phyloP scores from a whole-genome alignment of 345 rosid species.

The rapeseed (Brassica napus) region Da-Ae NC_063450.1:44145501-44146000 shows the following conservation, averaged over 20 bases:
- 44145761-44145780: conserved; percentile 57
- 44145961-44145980: conserved; percentile 66
- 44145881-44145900: conserved; percentile 66
- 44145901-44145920: conserved; percentile 53
- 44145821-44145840: conserved; percentile 77
- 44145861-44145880: conserved; percentile 65
- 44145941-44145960: conserved; percentile 66
- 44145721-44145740: conserved; percentile 35
- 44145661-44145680: conserved; percentile 68
- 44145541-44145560: conserved; percentile 27
- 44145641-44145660: conserved; percentile 34
- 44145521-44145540: conserved; percentile 39
- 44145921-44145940: conserved; percentile 56
- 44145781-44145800: conserved; percentile 63
- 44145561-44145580: conserved; percentile 24
- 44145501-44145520: conserved; percentile 42
- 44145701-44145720: conserved; percentile 44
- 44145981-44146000: conserved; percentile 64
- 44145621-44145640: conserved; percentile 14
- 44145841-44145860: conserved; percentile 67
- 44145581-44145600: conserved; percentile 19
- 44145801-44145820: conserved; percentile 67
- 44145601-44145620: background rate
- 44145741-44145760: conserved; percentile 47
- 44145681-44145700: conserved; percentile 57